Evolutionary conservation across 2,329 filamentous ascomycete species (phyloP), one percentile per base, ranked within the genome.

Genomic region (Arthrobotrys conoides): DNA sequence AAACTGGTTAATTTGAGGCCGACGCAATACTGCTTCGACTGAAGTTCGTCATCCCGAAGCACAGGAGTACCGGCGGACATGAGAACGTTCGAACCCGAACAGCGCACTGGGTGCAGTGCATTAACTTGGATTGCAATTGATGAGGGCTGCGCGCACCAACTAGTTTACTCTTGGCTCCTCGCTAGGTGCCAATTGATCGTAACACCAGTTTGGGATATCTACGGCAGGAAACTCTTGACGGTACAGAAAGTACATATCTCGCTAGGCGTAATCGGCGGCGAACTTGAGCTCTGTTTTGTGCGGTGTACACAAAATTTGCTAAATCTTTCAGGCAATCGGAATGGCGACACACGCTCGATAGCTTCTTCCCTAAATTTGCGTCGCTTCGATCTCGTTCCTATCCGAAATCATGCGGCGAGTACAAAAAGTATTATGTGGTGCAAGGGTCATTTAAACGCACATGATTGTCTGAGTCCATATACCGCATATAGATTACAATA

Each of bases 341-440:
- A 36, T 51, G 46, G 57, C 57, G 57, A 44, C 57, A 12, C 20
- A 1, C 20, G 3, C 33, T 24, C 20, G 9, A 30, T 30, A 30
- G 6, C 6, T 30, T 30, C 6, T 30, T 30, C 27, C 6, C 27
- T 59, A n/a, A n/a, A n/a, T 9, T 36, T 20, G 36, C 4, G n/a
- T 44, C 69, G 49, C 61, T 38, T 66, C 20, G 10, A 22, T 51
- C 46, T 67, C 48, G 49, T 44, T 12, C 18, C 57, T 38, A 61
- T 55, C 70, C 70, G 70, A 67, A 36, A 67, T 61, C 48, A 27
- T 66, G 51, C 70, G 70, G 70, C 65, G 55, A 41, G 20, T 61
- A 61, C 57, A 61, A 61, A 53, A 49, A 61, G 51, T 49, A 18
- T 18, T 22, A 36, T 30, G 20, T 38, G 30, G 20, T 38, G 36